These are phyloP conservation scores for Stagonosporopsis rhizophila DNA, from an alignment of 2,329 filamentous ascomycete species.

Conservation along the genomic window DNA sequence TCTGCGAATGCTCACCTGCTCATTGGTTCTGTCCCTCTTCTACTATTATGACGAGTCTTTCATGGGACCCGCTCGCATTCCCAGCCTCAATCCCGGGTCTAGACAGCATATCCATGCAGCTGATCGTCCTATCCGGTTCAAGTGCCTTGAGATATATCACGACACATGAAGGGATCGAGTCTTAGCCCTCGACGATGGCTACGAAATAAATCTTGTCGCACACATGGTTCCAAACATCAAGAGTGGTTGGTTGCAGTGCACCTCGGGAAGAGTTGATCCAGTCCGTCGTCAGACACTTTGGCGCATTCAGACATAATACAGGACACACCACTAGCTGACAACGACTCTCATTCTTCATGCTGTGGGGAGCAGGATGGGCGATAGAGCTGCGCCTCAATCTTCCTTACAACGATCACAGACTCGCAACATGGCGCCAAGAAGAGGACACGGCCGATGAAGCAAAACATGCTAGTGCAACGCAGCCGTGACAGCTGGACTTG, in stretches of 20 bases:
- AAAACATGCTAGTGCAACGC: constrained; percentile 40
- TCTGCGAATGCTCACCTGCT: constrained; percentile 42
- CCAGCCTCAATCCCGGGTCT: constrained; percentile 17
- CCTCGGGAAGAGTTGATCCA: constrained; percentile 22
- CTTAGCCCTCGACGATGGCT: constrained; percentile 66
- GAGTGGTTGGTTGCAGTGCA: constrained; percentile 35
- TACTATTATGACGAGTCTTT: constrained; percentile 75
- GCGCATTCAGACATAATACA: constrained; percentile 34
- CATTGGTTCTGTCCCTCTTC: constrained; percentile 69
- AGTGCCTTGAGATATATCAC: constrained; percentile 60
- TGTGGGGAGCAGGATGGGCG: no score
- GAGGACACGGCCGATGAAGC: constrained; percentile 12
- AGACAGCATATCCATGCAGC: constrained; percentile 54
- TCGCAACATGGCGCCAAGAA: constrained; percentile 11
- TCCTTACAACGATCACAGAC: background rate
- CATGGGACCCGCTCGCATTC: constrained; percentile 74
- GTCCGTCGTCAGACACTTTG: constrained; percentile 61
- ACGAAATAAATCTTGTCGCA: constrained; percentile 66
- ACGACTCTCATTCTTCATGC: background rate
- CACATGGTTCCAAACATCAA: constrained; percentile 81
- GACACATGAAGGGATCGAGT: constrained; percentile 66
- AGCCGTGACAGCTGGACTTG: constrained; percentile 53
- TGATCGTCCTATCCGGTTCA: constrained; percentile 70
- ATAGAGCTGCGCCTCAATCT: constrained; percentile 19
- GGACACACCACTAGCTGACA: background rate